These are phyloP conservation scores for Fragaria ananassa DNA, from an alignment of 306 rosid species.

Conservation along the genomic window DNA sequence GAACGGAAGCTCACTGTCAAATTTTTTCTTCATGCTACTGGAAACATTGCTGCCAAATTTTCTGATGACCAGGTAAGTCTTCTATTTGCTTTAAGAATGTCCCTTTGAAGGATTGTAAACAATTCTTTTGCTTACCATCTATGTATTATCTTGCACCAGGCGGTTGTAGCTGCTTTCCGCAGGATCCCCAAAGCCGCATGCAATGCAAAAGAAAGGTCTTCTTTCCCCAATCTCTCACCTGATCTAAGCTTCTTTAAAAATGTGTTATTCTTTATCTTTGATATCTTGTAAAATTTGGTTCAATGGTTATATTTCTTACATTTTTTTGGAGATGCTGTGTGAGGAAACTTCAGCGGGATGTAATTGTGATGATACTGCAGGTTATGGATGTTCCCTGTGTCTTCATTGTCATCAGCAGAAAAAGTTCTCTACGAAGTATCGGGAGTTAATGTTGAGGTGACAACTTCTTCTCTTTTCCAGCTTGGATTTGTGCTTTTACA, in stretches of 20 bases:
- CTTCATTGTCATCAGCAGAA: slow-evolving; percentile 66
- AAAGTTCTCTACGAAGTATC: slow-evolving; percentile 50
- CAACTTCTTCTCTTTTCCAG: slow-evolving; percentile 22
- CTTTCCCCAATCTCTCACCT: not conserved
- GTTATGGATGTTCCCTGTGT: slow-evolving; percentile 80
- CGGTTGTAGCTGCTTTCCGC: slow-evolving; percentile 54
- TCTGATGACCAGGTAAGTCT: slow-evolving; percentile 61
- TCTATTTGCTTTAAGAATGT: slow-evolving; percentile 8
- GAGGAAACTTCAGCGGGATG: slow-evolving; percentile 15
- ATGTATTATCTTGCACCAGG: slow-evolving; percentile 40
- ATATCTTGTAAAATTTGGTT: not conserved
- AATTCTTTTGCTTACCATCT: slow-evolving; percentile 17
- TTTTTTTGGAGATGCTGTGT: slow-evolving; percentile 9
- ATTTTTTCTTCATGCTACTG: slow-evolving; percentile 70
- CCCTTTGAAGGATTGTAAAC: not conserved
- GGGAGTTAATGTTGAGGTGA: slow-evolving; percentile 64
- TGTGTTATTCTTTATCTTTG: not conserved
- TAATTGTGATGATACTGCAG: slow-evolving; percentile 42
- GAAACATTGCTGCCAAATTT: slow-evolving; percentile 74
- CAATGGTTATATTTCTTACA: slow-evolving; percentile 4
- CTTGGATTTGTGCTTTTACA: slow-evolving; percentile 2
- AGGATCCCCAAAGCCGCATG: slow-evolving; percentile 69
- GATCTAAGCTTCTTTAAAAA: not conserved
- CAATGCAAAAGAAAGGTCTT: slow-evolving; percentile 75
- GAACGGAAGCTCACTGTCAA: slow-evolving; percentile 56